Percentiles rank a stretch among this genome's conserved stretches.
phyloP scores from a whole-genome alignment of 768 basidiomycete genomes.

The Pleurotus djamor region DNA sequence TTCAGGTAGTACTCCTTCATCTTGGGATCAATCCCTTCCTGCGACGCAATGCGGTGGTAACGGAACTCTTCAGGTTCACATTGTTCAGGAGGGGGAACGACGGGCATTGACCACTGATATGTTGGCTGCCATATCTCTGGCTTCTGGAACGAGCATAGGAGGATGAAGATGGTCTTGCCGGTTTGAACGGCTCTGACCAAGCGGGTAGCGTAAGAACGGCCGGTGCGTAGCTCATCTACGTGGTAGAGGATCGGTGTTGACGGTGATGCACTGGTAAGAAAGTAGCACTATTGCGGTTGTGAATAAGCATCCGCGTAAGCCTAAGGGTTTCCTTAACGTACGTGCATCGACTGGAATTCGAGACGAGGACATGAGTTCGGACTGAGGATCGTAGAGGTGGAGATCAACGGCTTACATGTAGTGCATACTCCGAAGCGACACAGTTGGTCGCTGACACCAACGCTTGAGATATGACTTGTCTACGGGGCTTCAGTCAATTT shows the following conservation, averaged over 20 bases:
- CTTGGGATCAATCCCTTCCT: too few relatives aligned
- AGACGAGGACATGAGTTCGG: conserved; percentile 3
- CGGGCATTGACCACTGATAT: conserved; percentile 68
- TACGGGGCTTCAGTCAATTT: conserved; percentile 2
- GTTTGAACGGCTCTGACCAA: conserved; percentile 59
- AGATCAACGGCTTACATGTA: conserved; percentile 67
- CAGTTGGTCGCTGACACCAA: conserved; percentile 78
- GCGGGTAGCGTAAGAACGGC: conserved; percentile 70
- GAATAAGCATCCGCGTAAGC: not conserved
- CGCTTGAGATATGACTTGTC: conserved; percentile 86
- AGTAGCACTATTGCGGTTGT: conserved; percentile 62
- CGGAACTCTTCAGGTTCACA: conserved; percentile 58
- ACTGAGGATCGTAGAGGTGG: not conserved
- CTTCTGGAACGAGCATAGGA: conserved; percentile 81
- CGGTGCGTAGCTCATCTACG: conserved; percentile 74
- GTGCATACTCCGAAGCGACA: conserved; percentile 58
- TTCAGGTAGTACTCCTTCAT: conserved; percentile 17
- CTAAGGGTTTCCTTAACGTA: not conserved
- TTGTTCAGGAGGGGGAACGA: conserved; percentile 55
- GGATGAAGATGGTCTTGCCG: conserved; percentile 47
- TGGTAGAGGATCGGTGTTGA: conserved; percentile 75
- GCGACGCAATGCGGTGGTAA: conserved; percentile 9
- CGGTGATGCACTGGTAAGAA: conserved; percentile 72
- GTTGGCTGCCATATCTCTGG: conserved; percentile 76
- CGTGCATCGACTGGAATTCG: conserved; percentile 15